Conservation (phyloP, 306 rosid species). For the Gleditsia sinensis region DNA sequence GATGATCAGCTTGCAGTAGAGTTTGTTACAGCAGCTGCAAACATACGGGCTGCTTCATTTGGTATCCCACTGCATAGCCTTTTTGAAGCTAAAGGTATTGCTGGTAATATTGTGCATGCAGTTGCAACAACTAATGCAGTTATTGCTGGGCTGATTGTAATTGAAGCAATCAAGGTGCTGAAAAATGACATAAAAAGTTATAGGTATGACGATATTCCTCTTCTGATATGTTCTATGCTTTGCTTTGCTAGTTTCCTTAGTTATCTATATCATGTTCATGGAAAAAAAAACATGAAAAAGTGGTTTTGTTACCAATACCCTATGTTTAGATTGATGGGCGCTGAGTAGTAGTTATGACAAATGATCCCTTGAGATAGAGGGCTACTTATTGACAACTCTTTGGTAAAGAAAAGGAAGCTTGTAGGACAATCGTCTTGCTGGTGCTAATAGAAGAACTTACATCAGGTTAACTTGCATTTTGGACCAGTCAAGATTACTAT, state of each 20-base stretch:
- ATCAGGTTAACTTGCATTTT: conserved; percentile 16
- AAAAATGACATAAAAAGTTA: conserved; percentile 64
- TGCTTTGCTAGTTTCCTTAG: background rate
- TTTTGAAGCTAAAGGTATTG: conserved; percentile 99
- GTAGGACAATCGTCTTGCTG: background rate
- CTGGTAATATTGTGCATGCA: conserved; percentile 99
- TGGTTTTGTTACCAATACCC: conserved; percentile 8
- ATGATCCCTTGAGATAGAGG: conserved; percentile 3
- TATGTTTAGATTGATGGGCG: conserved; percentile 13
- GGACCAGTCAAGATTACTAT: conserved; percentile 6
- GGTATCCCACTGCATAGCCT: conserved; percentile 93
- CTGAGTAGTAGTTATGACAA: conserved; percentile 22
- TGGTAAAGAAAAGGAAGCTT: background rate
- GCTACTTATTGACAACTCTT: conserved; percentile 1
- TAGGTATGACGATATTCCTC: conserved; percentile 56
- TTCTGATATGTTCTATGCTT: conserved; percentile 19
- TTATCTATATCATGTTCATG: background rate
- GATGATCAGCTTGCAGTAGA: conserved; percentile 99
- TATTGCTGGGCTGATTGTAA: conserved; percentile 96
- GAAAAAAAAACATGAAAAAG: conserved; percentile 1
- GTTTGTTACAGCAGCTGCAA: conserved; percentile 97
- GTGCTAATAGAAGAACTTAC: background rate
- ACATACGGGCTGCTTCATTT: conserved; percentile 90
- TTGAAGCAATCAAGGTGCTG: conserved; percentile 96
- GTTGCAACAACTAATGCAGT: conserved; percentile 97